Evolutionary conservation across 352 stramenopile genomes (phyloP), one percentile per base, ranked within the genome.

Genomic region (Phytopythium cucurbitacearum): DNA sequence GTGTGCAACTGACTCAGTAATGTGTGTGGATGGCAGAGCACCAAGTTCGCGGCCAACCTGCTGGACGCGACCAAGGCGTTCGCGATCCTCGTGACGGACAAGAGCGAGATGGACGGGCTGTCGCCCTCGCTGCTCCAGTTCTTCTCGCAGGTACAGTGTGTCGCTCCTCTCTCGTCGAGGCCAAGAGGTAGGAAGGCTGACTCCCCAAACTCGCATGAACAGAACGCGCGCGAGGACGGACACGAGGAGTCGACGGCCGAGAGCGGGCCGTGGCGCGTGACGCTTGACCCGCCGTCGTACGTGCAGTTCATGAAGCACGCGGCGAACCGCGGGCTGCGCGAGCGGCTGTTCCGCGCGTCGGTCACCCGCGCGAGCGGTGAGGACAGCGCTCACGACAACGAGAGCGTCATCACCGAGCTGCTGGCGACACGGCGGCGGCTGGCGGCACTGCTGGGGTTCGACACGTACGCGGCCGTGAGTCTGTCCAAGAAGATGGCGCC

Each of bases 41-140:
- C 89, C 38, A 96, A 94, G 47, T 99, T 99, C 54, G 90, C 79
- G 39, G 98, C 98, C 61, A 99, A 99, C 70, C 73, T 99, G 37
- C 79, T 99, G 38, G 97, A 99, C 66, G 88, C 91, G 1, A 99
- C 96, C 28, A 99, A 99, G 71, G 80, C 80, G 11, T 99, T 96
- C 64, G 84, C 84, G 36, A 69, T 98, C 15, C 77, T 78, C 12
- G 69, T 98, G 9, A 90, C 81, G 0, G 80, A 98, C 58, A 77
- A 87, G 36, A 56, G 59, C 1, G 80, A 98, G 44, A 50, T 99
- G 8, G 74, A 94, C 41, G 95, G 93, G 1, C 76, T 98, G 8
- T 96, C 97, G 5, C 65, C 85, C n/a, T 98, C 90, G 43, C 74
- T 97, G 32, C 73, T 96, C 44, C 83, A 89, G 21, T 78, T 98